Conservation (phyloP, 73 alveolate genomes). For the Paramecium sexaurelia region DNA sequence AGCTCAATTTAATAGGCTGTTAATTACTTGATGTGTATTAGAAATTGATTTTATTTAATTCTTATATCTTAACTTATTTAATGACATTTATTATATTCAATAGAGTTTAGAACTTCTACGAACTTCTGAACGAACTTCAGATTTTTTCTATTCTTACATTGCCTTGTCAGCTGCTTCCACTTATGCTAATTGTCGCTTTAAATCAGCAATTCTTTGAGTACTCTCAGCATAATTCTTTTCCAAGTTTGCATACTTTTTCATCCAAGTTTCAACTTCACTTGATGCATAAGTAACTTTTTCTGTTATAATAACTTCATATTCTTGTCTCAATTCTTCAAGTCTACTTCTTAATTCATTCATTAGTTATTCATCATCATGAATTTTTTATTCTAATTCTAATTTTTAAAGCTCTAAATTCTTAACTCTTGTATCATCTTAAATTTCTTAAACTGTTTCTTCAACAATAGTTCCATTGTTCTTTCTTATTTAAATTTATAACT, state of each 20-base stretch:
- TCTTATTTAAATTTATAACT: slow-evolving; percentile 30
- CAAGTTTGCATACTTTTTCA: background rate
- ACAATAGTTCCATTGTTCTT: background rate
- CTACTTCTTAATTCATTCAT: background rate
- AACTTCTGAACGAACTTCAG: slow-evolving; percentile 18
- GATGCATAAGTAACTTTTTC: slow-evolving; percentile 28
- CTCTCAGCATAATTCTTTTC: slow-evolving; percentile 38
- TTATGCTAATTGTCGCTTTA: background rate
- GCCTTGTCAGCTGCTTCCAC: slow-evolving; percentile 11
- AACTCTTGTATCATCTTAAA: slow-evolving; percentile 25
- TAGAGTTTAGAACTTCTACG: slow-evolving; percentile 12
- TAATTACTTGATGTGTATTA: background rate
- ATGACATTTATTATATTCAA: background rate
- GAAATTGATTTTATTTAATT: background rate
- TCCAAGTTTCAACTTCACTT: slow-evolving; percentile 56
- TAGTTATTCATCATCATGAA: background rate
- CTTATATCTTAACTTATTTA: background rate
- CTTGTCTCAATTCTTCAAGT: background rate
- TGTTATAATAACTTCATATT: background rate
- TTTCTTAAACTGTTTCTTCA: slow-evolving; percentile 36
- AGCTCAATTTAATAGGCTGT: background rate
- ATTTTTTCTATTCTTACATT: background rate
- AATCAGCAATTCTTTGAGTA: background rate
- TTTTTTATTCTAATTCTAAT: background rate
- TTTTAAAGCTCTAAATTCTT: background rate